A percentile compares a stretch with the other conserved stretches of the same genome.
Evolutionary conservation across 345 rosid genomes (phyloP).

Genomic region (Pistacia vera): DNA sequence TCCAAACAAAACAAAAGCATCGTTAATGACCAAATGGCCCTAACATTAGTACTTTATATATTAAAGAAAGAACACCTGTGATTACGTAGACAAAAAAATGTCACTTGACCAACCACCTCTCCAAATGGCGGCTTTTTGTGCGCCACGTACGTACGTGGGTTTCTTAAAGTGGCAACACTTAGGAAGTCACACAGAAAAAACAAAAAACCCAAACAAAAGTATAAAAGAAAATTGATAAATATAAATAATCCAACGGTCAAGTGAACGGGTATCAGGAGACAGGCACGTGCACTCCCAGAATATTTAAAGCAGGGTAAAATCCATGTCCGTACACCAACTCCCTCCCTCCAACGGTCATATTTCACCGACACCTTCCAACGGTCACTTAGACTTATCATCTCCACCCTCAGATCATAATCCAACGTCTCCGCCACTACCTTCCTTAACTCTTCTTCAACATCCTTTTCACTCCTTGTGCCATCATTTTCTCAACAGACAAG

Average conservation of each 20-base stretch:
- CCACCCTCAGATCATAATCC: conserved; percentile 66
- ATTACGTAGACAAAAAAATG: conserved; percentile 9
- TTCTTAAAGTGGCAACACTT: conserved; percentile 10
- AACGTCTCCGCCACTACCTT: conserved; percentile 38
- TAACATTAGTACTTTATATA: neutral
- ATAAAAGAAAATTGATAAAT: neutral
- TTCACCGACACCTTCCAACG: conserved; percentile 89
- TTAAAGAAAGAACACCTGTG: neutral
- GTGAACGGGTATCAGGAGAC: conserved; percentile 41
- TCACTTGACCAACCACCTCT: neutral
- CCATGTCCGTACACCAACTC: conserved; percentile 53
- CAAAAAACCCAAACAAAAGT: neutral
- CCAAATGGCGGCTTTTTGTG: conserved; percentile 17
- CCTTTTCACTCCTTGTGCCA: conserved; percentile 15
- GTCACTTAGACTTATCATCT: conserved; percentile 51
- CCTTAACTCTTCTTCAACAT: conserved; percentile 37
- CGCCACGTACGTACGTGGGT: conserved; percentile 24
- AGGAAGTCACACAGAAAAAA: neutral
- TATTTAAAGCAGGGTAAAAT: conserved; percentile 7
- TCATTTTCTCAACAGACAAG: conserved; percentile 17
- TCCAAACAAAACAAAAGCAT: neutral
- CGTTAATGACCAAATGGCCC: neutral
- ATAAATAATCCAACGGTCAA: conserved; percentile 50
- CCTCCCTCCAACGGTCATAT: conserved; percentile 87
- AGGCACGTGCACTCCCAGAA: conserved; percentile 47